These are phyloP conservation scores for Sonneratia alba DNA, from an alignment of 345 rosid genomes.

Conservation along the genomic window DNA sequence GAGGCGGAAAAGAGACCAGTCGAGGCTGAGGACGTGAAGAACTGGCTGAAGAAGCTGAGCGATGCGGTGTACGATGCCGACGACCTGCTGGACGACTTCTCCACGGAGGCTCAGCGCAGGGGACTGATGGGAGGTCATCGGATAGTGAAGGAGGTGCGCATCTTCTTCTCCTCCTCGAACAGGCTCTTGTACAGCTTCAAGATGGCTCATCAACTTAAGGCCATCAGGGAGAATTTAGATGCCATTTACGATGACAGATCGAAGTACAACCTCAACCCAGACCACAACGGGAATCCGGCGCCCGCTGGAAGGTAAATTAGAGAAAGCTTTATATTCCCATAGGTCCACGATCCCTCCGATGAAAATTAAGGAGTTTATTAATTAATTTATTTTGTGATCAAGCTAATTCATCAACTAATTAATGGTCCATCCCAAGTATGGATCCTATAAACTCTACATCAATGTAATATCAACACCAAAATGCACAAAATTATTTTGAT, in stretches of 20 bases:
- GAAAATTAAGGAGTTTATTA: no score
- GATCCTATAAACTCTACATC: no score
- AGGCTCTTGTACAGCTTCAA: background rate
- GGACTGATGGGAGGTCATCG: background rate
- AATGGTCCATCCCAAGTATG: no score
- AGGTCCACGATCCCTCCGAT: no score
- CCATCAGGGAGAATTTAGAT: background rate
- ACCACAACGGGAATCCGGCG: no score
- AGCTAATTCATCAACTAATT: no score
- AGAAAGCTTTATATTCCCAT: no score
- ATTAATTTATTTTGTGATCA: no score
- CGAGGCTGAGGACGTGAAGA: background rate
- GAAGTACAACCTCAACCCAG: background rate
- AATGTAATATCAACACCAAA: no score
- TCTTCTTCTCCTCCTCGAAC: conserved; percentile 11
- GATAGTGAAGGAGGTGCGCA: background rate
- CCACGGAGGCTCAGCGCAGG: conserved; percentile 5
- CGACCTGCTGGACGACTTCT: conserved; percentile 23
- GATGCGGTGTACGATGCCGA: conserved; percentile 23
- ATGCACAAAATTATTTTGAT: no score
- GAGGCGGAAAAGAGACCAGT: conserved; percentile 12
- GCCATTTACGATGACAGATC: background rate
- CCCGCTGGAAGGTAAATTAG: no score
- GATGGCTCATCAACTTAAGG: conserved; percentile 1
- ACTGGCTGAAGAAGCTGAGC: no score